Percentiles rank a stretch among this genome's conserved stretches.
phyloP scores from a whole-genome alignment of 2,329 filamentous ascomycete genomes.

The Verticillium zaregamsianum region DNA sequence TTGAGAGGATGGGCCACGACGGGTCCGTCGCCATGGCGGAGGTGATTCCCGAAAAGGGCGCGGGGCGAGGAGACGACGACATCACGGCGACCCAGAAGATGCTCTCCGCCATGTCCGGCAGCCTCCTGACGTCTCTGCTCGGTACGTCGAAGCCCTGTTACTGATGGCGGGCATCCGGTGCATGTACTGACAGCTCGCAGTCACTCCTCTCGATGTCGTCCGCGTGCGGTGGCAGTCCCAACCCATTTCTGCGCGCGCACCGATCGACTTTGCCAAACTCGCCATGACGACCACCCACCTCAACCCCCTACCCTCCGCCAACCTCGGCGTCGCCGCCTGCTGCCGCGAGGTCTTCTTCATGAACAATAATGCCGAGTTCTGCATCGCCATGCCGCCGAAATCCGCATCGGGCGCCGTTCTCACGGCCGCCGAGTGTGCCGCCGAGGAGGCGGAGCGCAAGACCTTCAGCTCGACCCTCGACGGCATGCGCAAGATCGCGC shows the following conservation, averaged over 20 bases:
- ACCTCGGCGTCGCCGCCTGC: conserved; percentile 88
- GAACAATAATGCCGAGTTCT: conserved; percentile 77
- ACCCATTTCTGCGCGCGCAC: conserved; percentile 42
- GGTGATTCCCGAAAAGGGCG: conserved; percentile 17
- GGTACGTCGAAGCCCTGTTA: conserved; percentile 48
- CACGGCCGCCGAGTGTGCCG: conserved; percentile 66
- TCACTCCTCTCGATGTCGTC: conserved; percentile 94
- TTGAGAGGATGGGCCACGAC: conserved; percentile 22
- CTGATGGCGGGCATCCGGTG: neutral
- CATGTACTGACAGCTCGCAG: conserved; percentile 37
- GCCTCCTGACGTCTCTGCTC: conserved; percentile 81
- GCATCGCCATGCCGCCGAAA: conserved; percentile 64
- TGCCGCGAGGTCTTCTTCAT: conserved; percentile 97
- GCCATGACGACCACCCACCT: conserved; percentile 53
- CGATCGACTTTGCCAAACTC: conserved; percentile 52
- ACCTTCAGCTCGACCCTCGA: conserved; percentile 90
- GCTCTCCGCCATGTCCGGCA: conserved; percentile 88
- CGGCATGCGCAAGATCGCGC: conserved; percentile 87
- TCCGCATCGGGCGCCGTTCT: conserved; percentile 41
- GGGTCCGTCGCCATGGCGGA: conserved; percentile 24
- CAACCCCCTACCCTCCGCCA: conserved; percentile 67
- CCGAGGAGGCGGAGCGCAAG: conserved; percentile 78
- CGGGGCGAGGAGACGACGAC: conserved; percentile 40
- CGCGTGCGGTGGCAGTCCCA: conserved; percentile 93
- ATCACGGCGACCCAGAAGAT: conserved; percentile 88